Conservation (phyloP, 352 stramenopile species). For the Thalassiosira pacifica region DNA sequence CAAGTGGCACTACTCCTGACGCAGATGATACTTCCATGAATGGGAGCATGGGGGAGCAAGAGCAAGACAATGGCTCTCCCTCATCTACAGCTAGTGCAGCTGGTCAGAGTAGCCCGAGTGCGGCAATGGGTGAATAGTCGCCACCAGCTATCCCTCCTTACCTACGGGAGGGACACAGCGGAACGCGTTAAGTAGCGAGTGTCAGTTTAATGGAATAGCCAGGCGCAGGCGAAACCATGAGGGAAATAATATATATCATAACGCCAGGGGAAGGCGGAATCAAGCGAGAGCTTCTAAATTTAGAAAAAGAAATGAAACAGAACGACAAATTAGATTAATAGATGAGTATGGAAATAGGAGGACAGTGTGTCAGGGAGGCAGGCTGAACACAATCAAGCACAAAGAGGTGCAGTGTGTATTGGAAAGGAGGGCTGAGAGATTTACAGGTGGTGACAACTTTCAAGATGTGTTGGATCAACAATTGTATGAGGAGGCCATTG, state of each 20-base stretch:
- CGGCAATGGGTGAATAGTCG: neutral
- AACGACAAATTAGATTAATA: slow-evolving; percentile 31
- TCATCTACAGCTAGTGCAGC: too few species aligned
- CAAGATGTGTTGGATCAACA: neutral
- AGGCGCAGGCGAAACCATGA: neutral
- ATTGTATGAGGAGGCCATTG: slow-evolving; percentile 3
- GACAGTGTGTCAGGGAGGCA: neutral
- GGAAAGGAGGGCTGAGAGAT: slow-evolving; percentile 20
- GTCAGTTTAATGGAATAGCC: too few species aligned
- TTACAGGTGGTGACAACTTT: neutral
- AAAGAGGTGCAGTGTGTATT: slow-evolving; percentile 2
- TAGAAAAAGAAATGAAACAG: slow-evolving; percentile 8
- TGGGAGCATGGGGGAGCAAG: too few species aligned
- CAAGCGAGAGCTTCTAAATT: neutral
- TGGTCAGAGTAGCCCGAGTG: neutral
- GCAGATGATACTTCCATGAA: too few species aligned
- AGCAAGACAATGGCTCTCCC: neutral
- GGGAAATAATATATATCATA: too few species aligned
- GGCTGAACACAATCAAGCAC: slow-evolving; percentile 31
- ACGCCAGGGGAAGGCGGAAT: neutral
- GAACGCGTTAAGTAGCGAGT: too few species aligned
- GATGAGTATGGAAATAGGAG: slow-evolving; percentile 30
- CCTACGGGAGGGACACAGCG: too few species aligned
- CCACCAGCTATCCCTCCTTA: neutral
- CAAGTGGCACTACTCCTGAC: neutral